Evolutionary conservation across 306 rosid species (phyloP), one percentile per base, ranked within the genome.

Genomic region (Biancaea sappan): DNA sequence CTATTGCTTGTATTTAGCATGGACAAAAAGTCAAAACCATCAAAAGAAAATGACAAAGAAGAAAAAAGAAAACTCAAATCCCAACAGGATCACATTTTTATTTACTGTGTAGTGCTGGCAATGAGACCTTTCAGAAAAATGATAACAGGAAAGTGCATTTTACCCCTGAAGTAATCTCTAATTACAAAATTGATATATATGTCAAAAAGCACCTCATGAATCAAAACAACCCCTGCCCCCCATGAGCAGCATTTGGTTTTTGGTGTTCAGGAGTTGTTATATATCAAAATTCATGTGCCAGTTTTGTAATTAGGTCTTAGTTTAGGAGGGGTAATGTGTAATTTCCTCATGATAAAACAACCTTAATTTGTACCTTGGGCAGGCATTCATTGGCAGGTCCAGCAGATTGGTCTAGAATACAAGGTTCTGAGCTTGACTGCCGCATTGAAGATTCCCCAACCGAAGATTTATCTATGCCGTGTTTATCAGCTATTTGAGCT

Each of bases 281-380:
- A n/a, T n/a, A n/a, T n/a, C n/a, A n/a, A n/a, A n/a, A n/a, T n/a
- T n/a, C n/a, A n/a, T n/a, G n/a, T n/a, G n/a, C n/a, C n/a, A n/a
- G n/a, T n/a, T n/a, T n/a, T n/a, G n/a, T n/a, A n/a, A n/a, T 35
- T 35, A 35, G 38, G 38, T 3, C 38, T 35, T 8, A 35, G 4
- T 35, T 35, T 8, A 35, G 7, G 7, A 8, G 38, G 7, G 4
- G 1, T 4, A 35, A 35, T 32, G 37, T 35, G 7, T 5, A 4
- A 4, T 35, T 8, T 35, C 3, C 1, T 4, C 4, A 5, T 35
- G 38, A 35, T 35, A 1, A 35, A 0, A 35, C 7, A 5, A 35
- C 7, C 4, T 35, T 35, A 35, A 14, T 7, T 58, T 29, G 5
- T 84, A 94, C 98, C 98, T 94, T 94, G 60, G 96, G 90, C 51